These are phyloP conservation scores for Quercus engelmannii DNA, from an alignment of 306 rosid species.

Conservation along the genomic window DNA sequence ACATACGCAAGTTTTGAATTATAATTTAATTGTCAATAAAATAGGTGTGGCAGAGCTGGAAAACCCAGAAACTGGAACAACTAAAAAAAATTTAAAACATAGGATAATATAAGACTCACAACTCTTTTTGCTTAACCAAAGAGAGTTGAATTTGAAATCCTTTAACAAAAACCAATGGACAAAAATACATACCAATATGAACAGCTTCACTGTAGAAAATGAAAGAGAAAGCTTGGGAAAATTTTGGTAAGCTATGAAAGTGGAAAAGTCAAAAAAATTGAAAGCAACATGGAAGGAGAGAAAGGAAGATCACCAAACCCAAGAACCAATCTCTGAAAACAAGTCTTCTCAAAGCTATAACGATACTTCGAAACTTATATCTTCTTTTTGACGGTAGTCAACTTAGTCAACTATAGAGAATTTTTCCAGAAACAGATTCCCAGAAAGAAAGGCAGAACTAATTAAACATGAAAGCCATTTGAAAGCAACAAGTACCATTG, in stretches of 20 bases:
- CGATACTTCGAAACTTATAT: conserved; percentile 16
- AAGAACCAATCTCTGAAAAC: background rate
- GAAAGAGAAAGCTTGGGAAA: conserved; percentile 18
- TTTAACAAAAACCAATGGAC: background rate
- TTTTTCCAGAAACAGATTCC: conserved; percentile 16
- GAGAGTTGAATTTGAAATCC: conserved; percentile 21
- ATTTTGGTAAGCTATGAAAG: background rate
- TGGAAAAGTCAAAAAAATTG: conserved; percentile 4
- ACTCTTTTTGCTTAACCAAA: background rate
- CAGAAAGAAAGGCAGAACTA: background rate
- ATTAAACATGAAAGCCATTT: conserved; percentile 6
- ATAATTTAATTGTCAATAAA: background rate
- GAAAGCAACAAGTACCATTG: background rate
- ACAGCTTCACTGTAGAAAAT: background rate
- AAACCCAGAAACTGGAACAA: background rate
- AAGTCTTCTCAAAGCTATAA: background rate
- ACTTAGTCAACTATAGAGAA: conserved; percentile 37
- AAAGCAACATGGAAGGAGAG: background rate
- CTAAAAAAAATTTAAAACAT: background rate
- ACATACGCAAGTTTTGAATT: background rate
- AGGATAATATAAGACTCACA: background rate
- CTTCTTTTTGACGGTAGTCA: conserved; percentile 14
- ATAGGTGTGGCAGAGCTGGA: background rate
- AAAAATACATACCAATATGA: background rate
- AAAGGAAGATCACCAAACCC: background rate